These are phyloP conservation scores for Cephalotrichum gorgonifer DNA, from an alignment of 2,329 filamentous ascomycete species.

Conservation along the genomic window DNA sequence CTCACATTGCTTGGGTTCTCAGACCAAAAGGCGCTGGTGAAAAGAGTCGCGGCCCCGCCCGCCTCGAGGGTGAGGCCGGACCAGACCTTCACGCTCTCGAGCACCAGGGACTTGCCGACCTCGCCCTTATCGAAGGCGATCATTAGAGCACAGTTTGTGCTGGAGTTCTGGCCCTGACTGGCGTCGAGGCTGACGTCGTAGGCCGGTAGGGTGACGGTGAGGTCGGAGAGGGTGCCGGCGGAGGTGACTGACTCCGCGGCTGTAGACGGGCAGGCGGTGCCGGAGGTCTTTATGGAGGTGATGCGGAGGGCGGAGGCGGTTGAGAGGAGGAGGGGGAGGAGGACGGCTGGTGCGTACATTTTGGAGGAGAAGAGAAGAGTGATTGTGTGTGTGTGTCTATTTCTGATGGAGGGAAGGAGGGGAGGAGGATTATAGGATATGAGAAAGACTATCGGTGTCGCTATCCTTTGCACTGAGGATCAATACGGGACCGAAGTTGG, in stretches of 20 bases:
- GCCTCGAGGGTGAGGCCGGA: background rate
- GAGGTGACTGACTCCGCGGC: background rate
- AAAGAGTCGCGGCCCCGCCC: background rate
- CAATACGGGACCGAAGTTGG: no score
- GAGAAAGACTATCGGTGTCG: no score
- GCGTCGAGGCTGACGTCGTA: conserved; percentile 26
- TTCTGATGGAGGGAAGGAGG: background rate
- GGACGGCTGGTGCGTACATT: background rate
- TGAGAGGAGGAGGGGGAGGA: background rate
- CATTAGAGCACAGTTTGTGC: background rate
- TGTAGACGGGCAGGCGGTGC: background rate
- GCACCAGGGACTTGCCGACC: background rate
- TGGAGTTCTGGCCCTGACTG: conserved; percentile 15
- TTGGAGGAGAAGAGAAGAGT: no score
- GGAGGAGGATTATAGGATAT: no score
- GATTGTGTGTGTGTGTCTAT: background rate
- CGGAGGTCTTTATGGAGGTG: background rate
- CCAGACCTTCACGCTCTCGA: background rate
- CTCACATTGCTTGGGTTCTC: background rate
- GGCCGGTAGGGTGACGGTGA: conserved; percentile 30
- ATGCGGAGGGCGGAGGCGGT: conserved; percentile 2
- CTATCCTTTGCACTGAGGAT: no score
- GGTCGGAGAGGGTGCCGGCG: conserved; percentile 10
- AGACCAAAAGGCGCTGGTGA: conserved; percentile 1
- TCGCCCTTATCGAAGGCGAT: background rate